Conservation (phyloP, 257 asterid species). For the Ballota nigra region DNA sequence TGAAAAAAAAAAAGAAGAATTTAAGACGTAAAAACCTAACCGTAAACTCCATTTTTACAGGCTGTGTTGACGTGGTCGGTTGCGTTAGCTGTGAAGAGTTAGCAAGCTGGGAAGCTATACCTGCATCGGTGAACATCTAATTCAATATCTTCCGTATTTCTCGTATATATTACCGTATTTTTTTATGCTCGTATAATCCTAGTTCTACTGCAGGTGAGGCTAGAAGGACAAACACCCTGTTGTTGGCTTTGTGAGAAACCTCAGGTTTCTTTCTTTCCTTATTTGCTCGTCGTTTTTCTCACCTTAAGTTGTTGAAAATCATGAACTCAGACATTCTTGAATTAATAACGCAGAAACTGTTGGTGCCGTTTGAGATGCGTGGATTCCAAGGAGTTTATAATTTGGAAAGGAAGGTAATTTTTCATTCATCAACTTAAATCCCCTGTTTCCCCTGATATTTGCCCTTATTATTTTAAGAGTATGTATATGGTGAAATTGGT, state of each 20-base stretch:
- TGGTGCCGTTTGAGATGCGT: conserved; percentile 93
- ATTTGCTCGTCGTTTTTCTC: background rate
- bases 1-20: too few species aligned
- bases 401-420: conserved; percentile 73
- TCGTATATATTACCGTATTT: background rate
- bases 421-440: background rate
- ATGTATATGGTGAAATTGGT: too few species aligned
- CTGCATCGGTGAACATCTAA: conserved; percentile 52
- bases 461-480: too few species aligned
- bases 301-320: background rate
- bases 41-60: conserved; percentile 33
- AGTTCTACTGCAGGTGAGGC: conserved; percentile 55
- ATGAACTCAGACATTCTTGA: background rate
- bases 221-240: conserved; percentile 80
- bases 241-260: conserved; percentile 98
- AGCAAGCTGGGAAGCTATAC: conserved; percentile 71
- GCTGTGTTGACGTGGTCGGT: conserved; percentile 89
- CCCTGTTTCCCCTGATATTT: background rate
- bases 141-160: background rate
- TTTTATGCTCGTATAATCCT: conserved; percentile 6
- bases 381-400: conserved; percentile 93
- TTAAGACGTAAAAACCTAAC: background rate
- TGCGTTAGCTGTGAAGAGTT: conserved; percentile 78
- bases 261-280: conserved; percentile 45
- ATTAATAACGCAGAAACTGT: conserved; percentile 56